These are phyloP conservation scores for Hemisphaericaspora xylofermentans DNA, from an alignment of 1,139 yeast genomes.

Conservation along the genomic window DNA sequence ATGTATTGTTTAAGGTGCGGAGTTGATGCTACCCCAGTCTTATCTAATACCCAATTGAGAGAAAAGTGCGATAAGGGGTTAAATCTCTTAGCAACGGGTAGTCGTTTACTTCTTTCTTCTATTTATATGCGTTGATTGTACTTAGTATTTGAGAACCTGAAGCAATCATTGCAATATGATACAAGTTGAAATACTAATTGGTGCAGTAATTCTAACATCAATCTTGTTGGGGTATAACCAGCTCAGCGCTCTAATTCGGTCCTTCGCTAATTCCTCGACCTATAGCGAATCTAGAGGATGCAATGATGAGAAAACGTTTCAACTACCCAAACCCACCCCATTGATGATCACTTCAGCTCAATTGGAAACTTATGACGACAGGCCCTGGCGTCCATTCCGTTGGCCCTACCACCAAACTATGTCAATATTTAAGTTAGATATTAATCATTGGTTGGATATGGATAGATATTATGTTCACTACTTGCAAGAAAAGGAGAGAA, in stretches of 20 bases:
- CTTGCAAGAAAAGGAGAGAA: conserved; percentile 59
- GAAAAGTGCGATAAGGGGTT: too few species aligned
- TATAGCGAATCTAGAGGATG: not conserved
- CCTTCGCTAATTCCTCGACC: not conserved
- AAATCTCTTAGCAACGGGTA: too few species aligned
- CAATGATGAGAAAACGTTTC: conserved; percentile 16
- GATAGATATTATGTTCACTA: conserved; percentile 71
- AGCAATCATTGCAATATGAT: not conserved
- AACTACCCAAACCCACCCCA: conserved; percentile 54
- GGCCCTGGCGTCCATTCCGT: conserved; percentile 81
- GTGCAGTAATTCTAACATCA: not conserved
- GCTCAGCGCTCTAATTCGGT: not conserved
- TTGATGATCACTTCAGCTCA: conserved; percentile 65
- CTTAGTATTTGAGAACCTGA: not conserved
- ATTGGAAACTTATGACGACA: conserved; percentile 62
- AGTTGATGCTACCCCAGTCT: too few species aligned
- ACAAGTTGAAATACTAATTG: not conserved
- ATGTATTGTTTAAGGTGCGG: too few species aligned
- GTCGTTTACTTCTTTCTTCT: too few species aligned
- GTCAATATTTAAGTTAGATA: conserved; percentile 68
- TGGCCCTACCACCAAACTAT: conserved; percentile 83
- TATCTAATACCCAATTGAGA: too few species aligned
- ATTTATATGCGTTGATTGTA: too few species aligned
- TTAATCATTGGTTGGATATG: conserved; percentile 79
- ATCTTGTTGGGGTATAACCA: not conserved